Evolutionary conservation across 2,329 filamentous ascomycete genomes (phyloP).

Genomic region (Dactylellina cionopaga): DNA sequence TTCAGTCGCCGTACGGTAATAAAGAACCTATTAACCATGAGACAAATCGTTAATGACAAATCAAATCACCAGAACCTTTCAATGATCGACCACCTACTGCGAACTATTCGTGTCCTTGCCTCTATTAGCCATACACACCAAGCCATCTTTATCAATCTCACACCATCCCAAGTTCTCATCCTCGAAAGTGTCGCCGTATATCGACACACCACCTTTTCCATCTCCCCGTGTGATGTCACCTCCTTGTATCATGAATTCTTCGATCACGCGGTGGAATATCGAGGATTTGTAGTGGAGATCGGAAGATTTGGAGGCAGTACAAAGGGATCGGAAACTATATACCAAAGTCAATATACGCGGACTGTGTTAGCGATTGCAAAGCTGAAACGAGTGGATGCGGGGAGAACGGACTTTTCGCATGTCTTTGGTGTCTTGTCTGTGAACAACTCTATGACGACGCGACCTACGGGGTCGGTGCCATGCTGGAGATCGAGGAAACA

Average conservation of each 20-base stretch:
- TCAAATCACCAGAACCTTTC: not conserved
- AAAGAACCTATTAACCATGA: constrained; percentile 38
- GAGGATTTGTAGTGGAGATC: constrained; percentile 68
- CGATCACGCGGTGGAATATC: constrained; percentile 76
- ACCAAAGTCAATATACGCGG: not conserved
- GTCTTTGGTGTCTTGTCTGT: constrained; percentile 63
- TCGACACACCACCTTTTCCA: constrained; percentile 74
- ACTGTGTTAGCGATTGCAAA: constrained; percentile 6
- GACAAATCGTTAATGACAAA: not conserved
- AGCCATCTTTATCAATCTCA: constrained; percentile 72
- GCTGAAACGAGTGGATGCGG: not conserved
- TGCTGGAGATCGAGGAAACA: constrained; percentile 62
- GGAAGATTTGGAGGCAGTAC: constrained; percentile 59
- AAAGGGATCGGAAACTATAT: constrained; percentile 63
- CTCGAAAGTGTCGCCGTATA: constrained; percentile 73
- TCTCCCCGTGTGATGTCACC: constrained; percentile 74
- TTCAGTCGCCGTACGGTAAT: constrained; percentile 62
- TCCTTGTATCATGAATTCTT: constrained; percentile 76
- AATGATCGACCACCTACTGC: constrained; percentile 66
- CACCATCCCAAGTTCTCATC: constrained; percentile 79
- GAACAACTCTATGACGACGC: constrained; percentile 64
- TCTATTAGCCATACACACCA: constrained; percentile 74
- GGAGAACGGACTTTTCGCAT: constrained; percentile 62
- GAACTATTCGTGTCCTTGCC: constrained; percentile 73
- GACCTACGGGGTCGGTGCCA: constrained; percentile 61